Percentiles rank a stretch among this genome's conserved stretches.
Conservation (phyloP, 106 monocot species). For the Apostasia ramifera region DNA sequence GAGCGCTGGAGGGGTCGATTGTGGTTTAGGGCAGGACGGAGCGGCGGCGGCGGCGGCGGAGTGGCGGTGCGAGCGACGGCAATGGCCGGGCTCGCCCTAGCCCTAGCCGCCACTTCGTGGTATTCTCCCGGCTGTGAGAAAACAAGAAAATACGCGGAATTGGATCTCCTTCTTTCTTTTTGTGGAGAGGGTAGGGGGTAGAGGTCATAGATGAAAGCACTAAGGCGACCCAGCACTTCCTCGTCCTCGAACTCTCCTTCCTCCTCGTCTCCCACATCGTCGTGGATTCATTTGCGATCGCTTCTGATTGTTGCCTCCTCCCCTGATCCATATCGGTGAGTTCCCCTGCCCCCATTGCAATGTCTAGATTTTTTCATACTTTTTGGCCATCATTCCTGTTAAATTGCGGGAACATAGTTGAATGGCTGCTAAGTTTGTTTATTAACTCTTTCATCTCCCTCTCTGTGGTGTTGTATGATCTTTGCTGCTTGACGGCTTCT, state of each 20-base stretch:
- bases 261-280: constrained; percentile 30
- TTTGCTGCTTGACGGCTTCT: no score
- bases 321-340: constrained; percentile 41
- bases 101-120: constrained; percentile 19
- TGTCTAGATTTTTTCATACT: background rate
- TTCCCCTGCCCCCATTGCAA: background rate
- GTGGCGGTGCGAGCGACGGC: constrained; percentile 37
- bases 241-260: constrained; percentile 17
- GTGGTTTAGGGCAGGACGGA: constrained; percentile 13
- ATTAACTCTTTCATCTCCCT: no score
- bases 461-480: no score
- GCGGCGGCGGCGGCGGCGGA: constrained; percentile 15
- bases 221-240: constrained; percentile 27
- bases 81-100: constrained; percentile 30
- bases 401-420: no score
- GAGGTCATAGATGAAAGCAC: constrained; percentile 22
- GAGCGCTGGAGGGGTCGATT: constrained; percentile 18
- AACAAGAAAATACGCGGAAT: background rate
- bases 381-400: no score
- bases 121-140: constrained; percentile 21
- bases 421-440: no score
- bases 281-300: constrained; percentile 62
- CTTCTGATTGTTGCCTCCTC: constrained; percentile 51
- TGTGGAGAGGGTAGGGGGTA: background rate
- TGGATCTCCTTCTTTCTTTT: background rate